Evolutionary conservation across 106 monocot genomes (phyloP).

Genomic region (Dendrobium chrysotoxum): DNA sequence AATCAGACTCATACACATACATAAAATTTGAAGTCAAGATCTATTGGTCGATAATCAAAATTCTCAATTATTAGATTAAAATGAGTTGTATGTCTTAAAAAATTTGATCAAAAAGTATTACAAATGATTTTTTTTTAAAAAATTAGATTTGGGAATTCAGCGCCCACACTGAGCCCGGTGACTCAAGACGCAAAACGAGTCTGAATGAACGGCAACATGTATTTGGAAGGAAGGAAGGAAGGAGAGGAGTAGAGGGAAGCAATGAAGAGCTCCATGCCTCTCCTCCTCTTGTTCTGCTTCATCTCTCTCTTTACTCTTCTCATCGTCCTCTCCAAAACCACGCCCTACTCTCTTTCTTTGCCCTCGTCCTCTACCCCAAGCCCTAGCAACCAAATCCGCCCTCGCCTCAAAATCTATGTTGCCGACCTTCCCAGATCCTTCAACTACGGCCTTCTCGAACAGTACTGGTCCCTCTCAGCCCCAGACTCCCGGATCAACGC

Average conservation of each 20-base stretch:
- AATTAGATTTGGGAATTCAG: no score
- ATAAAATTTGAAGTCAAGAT: no score
- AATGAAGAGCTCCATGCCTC: slow-evolving; percentile 9
- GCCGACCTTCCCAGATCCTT: slow-evolving; percentile 54
- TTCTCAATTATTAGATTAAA: no score
- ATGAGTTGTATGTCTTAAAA: no score
- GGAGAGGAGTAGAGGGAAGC: not conserved
- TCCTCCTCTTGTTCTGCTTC: slow-evolving; percentile 18
- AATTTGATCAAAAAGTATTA: no score
- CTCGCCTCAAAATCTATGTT: slow-evolving; percentile 58
- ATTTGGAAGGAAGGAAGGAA: no score
- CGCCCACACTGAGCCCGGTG: no score
- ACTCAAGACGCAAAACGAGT: no score
- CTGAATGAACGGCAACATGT: no score
- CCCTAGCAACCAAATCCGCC: slow-evolving; percentile 3
- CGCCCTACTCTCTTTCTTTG: slow-evolving; percentile 1
- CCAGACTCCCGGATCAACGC: slow-evolving; percentile 60
- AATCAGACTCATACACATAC: no score
- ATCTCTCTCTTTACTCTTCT: slow-evolving; percentile 12
- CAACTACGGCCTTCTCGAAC: slow-evolving; percentile 83
- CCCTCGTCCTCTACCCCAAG: not conserved
- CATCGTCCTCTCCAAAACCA: slow-evolving; percentile 8
- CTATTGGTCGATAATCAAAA: no score
- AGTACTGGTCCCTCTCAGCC: slow-evolving; percentile 63
- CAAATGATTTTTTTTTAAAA: no score